A percentile compares a stretch with the other conserved stretches of the same genome.
Evolutionary conservation across 257 asterid species (phyloP).

Genomic region (Solanum paucissectum): DNA sequence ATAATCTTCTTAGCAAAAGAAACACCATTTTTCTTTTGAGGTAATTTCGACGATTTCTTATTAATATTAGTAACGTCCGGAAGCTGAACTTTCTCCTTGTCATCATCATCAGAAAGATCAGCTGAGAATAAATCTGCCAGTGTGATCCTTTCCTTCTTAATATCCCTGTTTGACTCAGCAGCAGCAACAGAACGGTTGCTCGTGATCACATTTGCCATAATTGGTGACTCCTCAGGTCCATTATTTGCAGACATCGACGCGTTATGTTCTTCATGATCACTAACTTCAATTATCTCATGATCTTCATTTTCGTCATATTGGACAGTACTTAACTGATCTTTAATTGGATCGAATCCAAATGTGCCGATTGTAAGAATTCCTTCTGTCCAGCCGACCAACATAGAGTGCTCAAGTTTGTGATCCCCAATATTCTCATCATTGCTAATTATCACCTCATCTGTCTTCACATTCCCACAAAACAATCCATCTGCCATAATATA

Average conservation of each 20-base stretch:
- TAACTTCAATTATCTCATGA: not conserved
- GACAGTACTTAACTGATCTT: not conserved
- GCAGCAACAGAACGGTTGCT: too few species aligned
- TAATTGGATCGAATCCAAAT: conserved; percentile 34
- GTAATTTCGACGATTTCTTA: not conserved
- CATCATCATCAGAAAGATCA: conserved; percentile 5
- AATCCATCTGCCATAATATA: conserved; percentile 16
- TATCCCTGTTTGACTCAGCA: not conserved
- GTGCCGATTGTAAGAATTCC: conserved; percentile 65
- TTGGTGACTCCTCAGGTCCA: not conserved
- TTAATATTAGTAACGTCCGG: not conserved
- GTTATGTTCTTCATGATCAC: not conserved
- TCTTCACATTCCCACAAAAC: conserved; percentile 17
- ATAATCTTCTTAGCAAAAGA: conserved; percentile 20
- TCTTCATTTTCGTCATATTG: not conserved
- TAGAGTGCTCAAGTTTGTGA: not conserved
- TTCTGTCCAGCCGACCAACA: conserved; percentile 29
- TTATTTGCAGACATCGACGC: conserved; percentile 8
- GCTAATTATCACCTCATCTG: not conserved
- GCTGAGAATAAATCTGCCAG: conserved; percentile 61
- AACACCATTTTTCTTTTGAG: conserved; percentile 3
- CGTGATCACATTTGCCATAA: not conserved
- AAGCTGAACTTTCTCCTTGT: not conserved
- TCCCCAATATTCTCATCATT: not conserved
- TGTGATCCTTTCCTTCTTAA: conserved; percentile 35